Conservation (phyloP, 2,329 filamentous ascomycete genomes). For the Beauveria scarabaeidicola region DNA sequence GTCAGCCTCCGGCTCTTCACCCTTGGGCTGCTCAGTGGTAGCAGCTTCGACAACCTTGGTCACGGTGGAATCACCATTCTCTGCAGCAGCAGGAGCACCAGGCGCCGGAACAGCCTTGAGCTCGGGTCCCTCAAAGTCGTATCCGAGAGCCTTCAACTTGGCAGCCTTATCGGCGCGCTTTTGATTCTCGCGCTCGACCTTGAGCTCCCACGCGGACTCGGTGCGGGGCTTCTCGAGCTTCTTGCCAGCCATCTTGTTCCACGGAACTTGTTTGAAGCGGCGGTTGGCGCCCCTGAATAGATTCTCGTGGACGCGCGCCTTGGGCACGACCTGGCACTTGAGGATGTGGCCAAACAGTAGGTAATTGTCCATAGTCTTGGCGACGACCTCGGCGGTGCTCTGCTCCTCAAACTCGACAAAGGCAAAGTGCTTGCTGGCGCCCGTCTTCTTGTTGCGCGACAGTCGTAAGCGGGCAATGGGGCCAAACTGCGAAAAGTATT, state of each 20-base stretch:
- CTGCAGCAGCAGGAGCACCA: conserved; percentile 25
- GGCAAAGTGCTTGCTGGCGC: conserved; percentile 84
- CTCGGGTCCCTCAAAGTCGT: conserved; percentile 68
- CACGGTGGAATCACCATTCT: conserved; percentile 20
- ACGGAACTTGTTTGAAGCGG: conserved; percentile 80
- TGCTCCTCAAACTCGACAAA: conserved; percentile 88
- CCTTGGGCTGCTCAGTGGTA: conserved; percentile 20
- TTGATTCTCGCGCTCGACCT: conserved; percentile 63
- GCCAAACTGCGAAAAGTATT: conserved; percentile 92
- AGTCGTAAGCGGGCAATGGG: conserved; percentile 69
- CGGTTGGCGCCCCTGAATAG: conserved; percentile 87
- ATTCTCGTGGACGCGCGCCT: conserved; percentile 68
- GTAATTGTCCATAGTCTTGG: conserved; percentile 96
- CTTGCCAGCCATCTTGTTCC: conserved; percentile 76
- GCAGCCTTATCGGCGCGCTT: conserved; percentile 60
- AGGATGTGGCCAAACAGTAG: conserved; percentile 90
- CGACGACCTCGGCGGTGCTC: conserved; percentile 73
- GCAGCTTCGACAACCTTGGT: conserved; percentile 30
- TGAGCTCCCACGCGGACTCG: conserved; percentile 69
- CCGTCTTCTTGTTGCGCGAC: conserved; percentile 86
- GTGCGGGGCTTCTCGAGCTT: conserved; percentile 64
- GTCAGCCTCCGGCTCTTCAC: conserved; percentile 28
- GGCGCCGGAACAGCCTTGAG: conserved; percentile 50
- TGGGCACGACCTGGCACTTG: conserved; percentile 71
- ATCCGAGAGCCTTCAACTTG: conserved; percentile 72